Evolutionary conservation across 2,329 filamentous ascomycete species (phyloP), one percentile per base, ranked within the genome.

Genomic region (Paraphoma chrysanthemicola): DNA sequence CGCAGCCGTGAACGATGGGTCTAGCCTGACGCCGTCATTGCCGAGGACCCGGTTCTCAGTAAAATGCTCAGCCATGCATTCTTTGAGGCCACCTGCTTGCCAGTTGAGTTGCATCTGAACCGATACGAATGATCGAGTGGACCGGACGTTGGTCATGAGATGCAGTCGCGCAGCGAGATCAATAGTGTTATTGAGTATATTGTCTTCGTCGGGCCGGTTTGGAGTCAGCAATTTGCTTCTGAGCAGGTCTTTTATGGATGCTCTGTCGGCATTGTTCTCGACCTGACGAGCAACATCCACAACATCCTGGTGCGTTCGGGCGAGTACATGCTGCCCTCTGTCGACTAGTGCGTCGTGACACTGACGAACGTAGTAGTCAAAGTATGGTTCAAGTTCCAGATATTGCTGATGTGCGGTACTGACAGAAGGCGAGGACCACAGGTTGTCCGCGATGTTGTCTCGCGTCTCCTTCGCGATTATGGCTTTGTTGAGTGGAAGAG

Each of bases 281-380:
- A 70, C 23, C 12, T 49, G 41, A 6, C 11, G 7, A 3, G 56
- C 56, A 12, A 64, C 54, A 9, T 68, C 66, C 17, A 63, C 29
- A 8, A 70, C 49, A 41, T 70, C 57, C 38, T 59, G 54, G 31
- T 68, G 65, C 4, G 57, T 66, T 14, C 63, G 55, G 3, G 48
- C 60, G 1, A 57, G 43, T 3, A 57, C 41, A 39, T 67, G 57
- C 16, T 48, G 17, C 11, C 66, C 64, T 1, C 50, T 49, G 43
- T 67, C 62, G 30, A 62, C 49, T 6, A 69, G 54, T 1, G 64
- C 62, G 39, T 54, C 43, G n/a, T 60, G 51, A 46, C 64, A 66
- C 51, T 63, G 51, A 12, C 53, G 31, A 6, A n/a, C 10, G 41
- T 67, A 64, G 33, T 64, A 69, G 5, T 44, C 29, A 51, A 56